Base-by-base conservation (phyloP, 176 grass and related monocot species). In the Hordeum marinum region DNA sequence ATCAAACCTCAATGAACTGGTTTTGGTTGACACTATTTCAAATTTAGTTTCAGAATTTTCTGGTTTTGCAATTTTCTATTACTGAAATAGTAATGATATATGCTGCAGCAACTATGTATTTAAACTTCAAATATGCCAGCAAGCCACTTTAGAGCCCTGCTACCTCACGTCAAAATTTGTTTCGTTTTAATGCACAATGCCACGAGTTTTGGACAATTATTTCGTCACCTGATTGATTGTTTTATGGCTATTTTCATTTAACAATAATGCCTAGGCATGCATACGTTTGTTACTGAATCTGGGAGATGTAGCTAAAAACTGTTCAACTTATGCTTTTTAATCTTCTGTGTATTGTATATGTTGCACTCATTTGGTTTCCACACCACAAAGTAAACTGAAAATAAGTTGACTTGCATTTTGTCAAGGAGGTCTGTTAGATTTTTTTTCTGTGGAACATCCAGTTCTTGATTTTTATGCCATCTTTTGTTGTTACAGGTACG, bases 401-500 rank as follows among this genome's bases (percentile, higher is more conserved):
- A 83, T 20, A 72, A 75, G 36, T 78, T 68, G 17, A 69, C 15
- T 50, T 80, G 4, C 18, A 63, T 61, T 25, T 87, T 65, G 12
- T 75, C 29, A 43, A 72, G 29, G 37, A 68, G 1, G 45, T 50
- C 40, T 76, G 27, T 68, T 67, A 17, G 23, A 59, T 11, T 31
- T 76, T 8, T 8, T 24, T 42, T 82, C 3, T 62, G 13, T 69
- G 39, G 26, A 82, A 76, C 82, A 29, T 12, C 68, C 13, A 84
- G 9, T 45, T 68, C 21, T 62, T 18, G 39, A 76, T 68, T 70
- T 77, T 48, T 63, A 81, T 76, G 40, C 58, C 20, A 25, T 82
- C 2, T 57, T 80, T 84, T 4, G 1, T 84, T 84, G 50, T 87
- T 87, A 76, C 76, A 91, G 81, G 85, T 91, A 91, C 0, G 50